Evolutionary conservation across 352 stramenopile genomes (phyloP).

Genomic region (Phytophthora chlamydospora): DNA sequence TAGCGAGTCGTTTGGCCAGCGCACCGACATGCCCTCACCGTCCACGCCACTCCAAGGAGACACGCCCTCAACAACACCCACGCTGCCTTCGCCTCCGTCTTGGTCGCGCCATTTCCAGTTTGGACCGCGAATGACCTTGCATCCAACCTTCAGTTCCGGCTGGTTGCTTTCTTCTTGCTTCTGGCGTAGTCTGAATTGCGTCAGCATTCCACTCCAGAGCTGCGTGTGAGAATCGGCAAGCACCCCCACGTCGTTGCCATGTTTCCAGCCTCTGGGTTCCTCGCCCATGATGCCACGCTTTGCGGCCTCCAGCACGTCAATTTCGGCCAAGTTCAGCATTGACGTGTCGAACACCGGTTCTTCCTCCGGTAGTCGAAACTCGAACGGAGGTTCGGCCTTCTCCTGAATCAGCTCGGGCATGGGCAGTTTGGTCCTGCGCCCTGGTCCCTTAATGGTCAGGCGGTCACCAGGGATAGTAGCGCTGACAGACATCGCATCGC

Average conservation of each 20-base stretch:
- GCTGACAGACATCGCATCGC: slow-evolving; percentile 60
- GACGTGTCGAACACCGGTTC: slow-evolving; percentile 65
- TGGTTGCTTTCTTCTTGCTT: slow-evolving; percentile 51
- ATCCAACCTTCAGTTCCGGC: slow-evolving; percentile 77
- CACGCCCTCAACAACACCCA: slow-evolving; percentile 84
- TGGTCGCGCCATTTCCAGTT: slow-evolving; percentile 92
- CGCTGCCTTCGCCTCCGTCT: slow-evolving; percentile 85
- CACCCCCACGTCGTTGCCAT: slow-evolving; percentile 79
- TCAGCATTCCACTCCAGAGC: slow-evolving; percentile 81
- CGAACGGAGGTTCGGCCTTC: slow-evolving; percentile 53
- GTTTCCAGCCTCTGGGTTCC: slow-evolving; percentile 59
- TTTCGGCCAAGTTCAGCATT: slow-evolving; percentile 61
- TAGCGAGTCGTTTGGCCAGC: slow-evolving; percentile 87
- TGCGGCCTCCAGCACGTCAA: slow-evolving; percentile 63
- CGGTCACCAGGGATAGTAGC: slow-evolving; percentile 52
- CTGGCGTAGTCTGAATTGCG: slow-evolving; percentile 65
- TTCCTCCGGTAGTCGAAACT: slow-evolving; percentile 72
- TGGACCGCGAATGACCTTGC: slow-evolving; percentile 88
- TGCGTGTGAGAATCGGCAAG: slow-evolving; percentile 70
- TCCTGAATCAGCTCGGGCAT: slow-evolving; percentile 36
- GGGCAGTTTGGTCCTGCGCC: slow-evolving; percentile 32
- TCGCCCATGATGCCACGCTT: slow-evolving; percentile 75
- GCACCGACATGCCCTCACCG: slow-evolving; percentile 89
- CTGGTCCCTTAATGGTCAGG: slow-evolving; percentile 50
- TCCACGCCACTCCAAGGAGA: slow-evolving; percentile 90